Conservation (phyloP, 768 basidiomycete species). For the Leccinellum luteum region DNA sequence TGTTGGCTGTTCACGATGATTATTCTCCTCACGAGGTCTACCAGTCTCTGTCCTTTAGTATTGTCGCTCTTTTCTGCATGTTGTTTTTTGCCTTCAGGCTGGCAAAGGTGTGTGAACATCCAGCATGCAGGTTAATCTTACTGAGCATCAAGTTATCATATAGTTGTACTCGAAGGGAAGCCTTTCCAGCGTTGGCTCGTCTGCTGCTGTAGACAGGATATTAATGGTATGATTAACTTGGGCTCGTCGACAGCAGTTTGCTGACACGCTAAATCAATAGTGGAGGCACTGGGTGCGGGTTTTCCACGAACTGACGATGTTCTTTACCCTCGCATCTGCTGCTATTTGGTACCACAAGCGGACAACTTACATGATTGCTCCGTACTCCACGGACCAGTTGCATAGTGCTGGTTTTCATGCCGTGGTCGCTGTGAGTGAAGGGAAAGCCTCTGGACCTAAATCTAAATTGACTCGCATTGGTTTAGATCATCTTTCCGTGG, state of each 20-base stretch:
- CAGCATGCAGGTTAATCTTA: no score
- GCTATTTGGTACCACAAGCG: constrained; percentile 52
- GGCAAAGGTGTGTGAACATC: constrained; percentile 34
- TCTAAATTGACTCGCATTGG: neutral
- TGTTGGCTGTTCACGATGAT: neutral
- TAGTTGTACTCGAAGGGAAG: constrained; percentile 46
- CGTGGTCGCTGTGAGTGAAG: constrained; percentile 38
- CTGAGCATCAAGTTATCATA: neutral
- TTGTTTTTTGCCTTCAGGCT: constrained; percentile 41
- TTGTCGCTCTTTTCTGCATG: constrained; percentile 35
- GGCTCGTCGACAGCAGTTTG: neutral
- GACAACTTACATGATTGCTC: constrained; percentile 32
- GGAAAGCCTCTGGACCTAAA: neutral
- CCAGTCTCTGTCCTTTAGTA: constrained; percentile 40
- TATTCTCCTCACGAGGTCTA: constrained; percentile 2
- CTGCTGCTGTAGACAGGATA: constrained; percentile 40
- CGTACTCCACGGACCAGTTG: constrained; percentile 34
- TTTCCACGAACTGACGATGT: constrained; percentile 44
- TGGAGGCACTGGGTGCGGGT: constrained; percentile 49
- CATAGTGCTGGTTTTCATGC: constrained; percentile 44
- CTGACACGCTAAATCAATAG: constrained; percentile 24
- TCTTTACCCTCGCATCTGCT: constrained; percentile 47
- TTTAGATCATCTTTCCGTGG: constrained; percentile 47
- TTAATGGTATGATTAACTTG: constrained; percentile 40
- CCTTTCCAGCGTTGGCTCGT: constrained; percentile 50